Conservation (phyloP, 129 eudicot species). For the Erigeron canadensis region DNA sequence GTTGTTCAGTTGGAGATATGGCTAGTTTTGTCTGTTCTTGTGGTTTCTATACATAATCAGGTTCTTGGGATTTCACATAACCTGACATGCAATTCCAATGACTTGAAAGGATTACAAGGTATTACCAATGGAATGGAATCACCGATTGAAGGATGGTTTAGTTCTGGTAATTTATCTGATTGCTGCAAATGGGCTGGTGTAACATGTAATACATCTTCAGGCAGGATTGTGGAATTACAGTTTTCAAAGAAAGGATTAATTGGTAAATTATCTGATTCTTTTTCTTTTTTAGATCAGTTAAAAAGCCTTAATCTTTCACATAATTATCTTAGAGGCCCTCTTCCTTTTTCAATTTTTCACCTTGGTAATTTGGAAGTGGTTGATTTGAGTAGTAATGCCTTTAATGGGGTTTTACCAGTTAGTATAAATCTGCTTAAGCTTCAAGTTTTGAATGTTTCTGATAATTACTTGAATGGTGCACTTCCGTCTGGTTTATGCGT, state of each 20-base stretch:
- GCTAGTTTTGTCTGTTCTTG: not conserved
- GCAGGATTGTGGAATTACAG: conserved; percentile 47
- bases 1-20: not conserved
- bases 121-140: conserved; percentile 1
- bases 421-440: conserved; percentile 40
- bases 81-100: not conserved
- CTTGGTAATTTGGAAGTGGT: conserved; percentile 42
- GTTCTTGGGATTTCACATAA: conserved; percentile 12
- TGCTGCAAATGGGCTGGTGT: conserved; percentile 69
- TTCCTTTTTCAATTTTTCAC: conserved; percentile 43
- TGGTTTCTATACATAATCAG: not conserved
- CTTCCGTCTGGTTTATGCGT: too few relatives aligned
- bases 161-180: conserved; percentile 20
- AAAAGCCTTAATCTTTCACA: conserved; percentile 53
- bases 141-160: conserved; percentile 26
- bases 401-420: conserved; percentile 42
- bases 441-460: conserved; percentile 44
- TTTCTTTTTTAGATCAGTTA: conserved; percentile 52
- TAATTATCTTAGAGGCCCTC: conserved; percentile 45
- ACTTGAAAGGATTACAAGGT: not conserved
- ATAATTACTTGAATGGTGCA: too few relatives aligned
- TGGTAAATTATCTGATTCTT: conserved; percentile 41
- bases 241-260: conserved; percentile 35
- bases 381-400: conserved; percentile 49
- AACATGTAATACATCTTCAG: conserved; percentile 40